Evolutionary conservation across 83 land plant genomes (phyloP), one percentile per base, ranked within the genome.

Genomic region (Picea mariana): DNA sequence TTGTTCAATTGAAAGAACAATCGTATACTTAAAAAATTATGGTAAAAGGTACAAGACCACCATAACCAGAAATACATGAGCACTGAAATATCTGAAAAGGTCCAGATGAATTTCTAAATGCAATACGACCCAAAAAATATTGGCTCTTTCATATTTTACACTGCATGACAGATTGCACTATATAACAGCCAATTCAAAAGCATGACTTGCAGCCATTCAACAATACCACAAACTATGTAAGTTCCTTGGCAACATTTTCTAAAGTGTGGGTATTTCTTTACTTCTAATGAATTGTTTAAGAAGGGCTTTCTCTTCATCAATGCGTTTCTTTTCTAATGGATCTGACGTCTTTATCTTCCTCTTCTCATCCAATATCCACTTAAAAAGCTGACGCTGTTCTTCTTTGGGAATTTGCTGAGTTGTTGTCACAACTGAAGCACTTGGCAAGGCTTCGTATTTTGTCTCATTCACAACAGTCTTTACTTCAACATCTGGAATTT

Each of bases 301-400:
- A 78, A 92, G 68, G 31, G 87, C 93, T 77, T 96, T 96, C 78
- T 94, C 97, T 67, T 91, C 95, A 81, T 96, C 94, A 34, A 96
- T 83, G 79, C 89, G 91, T 77, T 92, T 96, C 87, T 90, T 96
- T 83, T 92, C 98, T 72, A 81, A 90, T 40, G 78, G 61, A 84
- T 88, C 81, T 24, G 40, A 67, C 49, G 95, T 86, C 84, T 94
- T 92, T 52, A 91, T 52, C 82, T 92, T 96, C 79, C 97, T 91
- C 86, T 91, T 96, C 91, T 96, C 98, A 68, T 96, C 95, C 73
- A 96, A 85, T 5, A 94, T 85, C 95, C 95, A 96, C 79, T 91
- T 86, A 86, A 91, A 92, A 60, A 94, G 86, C 80, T 94, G 83
- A 16, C 88, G 91, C 82, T 94, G 93, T 84, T 92, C 93, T 55